Evolutionary conservation across 352 stramenopile species (phyloP), one percentile per base, ranked within the genome.

Genomic region (Pythium pectinolyticum): DNA sequence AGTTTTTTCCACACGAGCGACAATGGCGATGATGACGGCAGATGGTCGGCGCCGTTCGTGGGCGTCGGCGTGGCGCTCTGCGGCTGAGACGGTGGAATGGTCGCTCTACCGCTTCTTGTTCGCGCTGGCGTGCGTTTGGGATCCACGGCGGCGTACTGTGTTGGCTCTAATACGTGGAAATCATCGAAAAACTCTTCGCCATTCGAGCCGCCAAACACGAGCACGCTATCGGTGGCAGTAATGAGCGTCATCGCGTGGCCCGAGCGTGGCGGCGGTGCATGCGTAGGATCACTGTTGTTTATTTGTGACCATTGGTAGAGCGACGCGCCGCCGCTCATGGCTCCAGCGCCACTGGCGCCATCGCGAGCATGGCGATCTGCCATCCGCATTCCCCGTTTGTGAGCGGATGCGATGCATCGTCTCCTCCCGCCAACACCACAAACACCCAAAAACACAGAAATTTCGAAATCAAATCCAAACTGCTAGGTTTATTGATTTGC

Each of bases 121-220:
- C n/a, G n/a, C 9, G 22, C 9, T 14, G 24, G 22, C 14, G 35
- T 22, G 27, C 19, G 28, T 7, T 37, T 24, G 1, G 12, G 10
- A 15, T 59, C 35, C 6, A 39, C 30, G 20, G 63, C 32, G 43
- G 54, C 67, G 58, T 78, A 78, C 7, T 62, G 37, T 10, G 52
- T 39, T 14, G 73, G 75, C 55, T 89, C 75, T 19, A 89, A 67
- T 32, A 89, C 28, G 69, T 82, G 73, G 20, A 88, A 71, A 61
- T 92, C 83, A 53, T 84, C 76, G 58, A 81, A 82, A 61, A 86
- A 86, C 34, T 75, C 66, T 43, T 75, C 66, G 28, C 78, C 75
- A 67, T 88, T 75, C 19, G 77, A 86, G 14, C 82, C 82, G 20
- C 82, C 82, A 55, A 89, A 89, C 22, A 89, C 43, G 17, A 91